phyloP scores from a whole-genome alignment of 2,329 filamentous ascomycete genomes.

The Penicillium sp. region DNA sequence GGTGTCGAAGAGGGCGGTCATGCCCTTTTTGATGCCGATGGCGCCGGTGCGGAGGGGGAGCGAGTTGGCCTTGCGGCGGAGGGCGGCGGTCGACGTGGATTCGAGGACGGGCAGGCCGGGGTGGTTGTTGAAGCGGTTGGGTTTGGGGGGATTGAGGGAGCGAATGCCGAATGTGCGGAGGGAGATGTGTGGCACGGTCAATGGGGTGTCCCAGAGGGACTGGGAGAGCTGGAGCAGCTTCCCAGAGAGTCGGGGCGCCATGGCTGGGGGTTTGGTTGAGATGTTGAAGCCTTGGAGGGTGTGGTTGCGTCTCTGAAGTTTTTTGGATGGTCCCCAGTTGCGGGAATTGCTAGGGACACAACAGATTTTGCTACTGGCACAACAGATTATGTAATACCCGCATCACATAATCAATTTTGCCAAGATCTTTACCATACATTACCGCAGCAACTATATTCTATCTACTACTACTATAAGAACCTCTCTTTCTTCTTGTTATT shows the following conservation, averaged over 20 bases:
- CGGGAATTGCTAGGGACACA: neutral
- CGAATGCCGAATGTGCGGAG: constrained; percentile 55
- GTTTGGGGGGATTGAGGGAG: constrained; percentile 57
- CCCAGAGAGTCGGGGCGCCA: constrained; percentile 40
- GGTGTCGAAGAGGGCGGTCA: constrained; percentile 84
- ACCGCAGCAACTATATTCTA: too few species aligned
- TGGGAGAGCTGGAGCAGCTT: constrained; percentile 36
- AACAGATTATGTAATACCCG: too few species aligned
- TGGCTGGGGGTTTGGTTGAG: constrained; percentile 20
- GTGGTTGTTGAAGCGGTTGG: constrained; percentile 57
- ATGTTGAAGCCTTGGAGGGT: neutral
- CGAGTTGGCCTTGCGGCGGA: constrained; percentile 59
- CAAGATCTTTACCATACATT: too few species aligned
- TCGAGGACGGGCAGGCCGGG: constrained; percentile 55
- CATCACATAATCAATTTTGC: too few species aligned
- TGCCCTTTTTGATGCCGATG: constrained; percentile 88
- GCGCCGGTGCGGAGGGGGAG: constrained; percentile 74
- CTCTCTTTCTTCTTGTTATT: too few species aligned
- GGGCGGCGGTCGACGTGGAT: constrained; percentile 60
- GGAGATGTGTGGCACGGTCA: constrained; percentile 24
- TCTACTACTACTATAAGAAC: too few species aligned
- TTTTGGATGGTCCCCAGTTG: constrained; percentile 18
- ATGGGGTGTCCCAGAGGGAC: constrained; percentile 28
- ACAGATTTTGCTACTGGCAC: too few species aligned
- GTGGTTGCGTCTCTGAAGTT: constrained; percentile 18